Conservation (phyloP, 257 asterid genomes). For the Scutellaria minor region DNA sequence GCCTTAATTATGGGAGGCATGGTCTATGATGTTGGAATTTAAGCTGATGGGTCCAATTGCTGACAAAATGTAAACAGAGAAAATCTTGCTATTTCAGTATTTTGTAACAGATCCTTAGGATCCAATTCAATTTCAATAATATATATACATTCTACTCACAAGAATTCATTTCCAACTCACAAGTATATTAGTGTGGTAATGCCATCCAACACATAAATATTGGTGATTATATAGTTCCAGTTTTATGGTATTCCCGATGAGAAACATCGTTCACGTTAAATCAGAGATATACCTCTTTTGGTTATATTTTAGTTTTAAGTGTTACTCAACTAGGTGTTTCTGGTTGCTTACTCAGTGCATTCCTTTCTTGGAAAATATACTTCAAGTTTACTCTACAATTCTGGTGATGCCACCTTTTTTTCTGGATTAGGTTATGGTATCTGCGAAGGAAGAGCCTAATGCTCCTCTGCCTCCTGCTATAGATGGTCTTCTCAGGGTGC, state of each 20-base stretch:
- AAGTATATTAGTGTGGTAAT: not conserved
- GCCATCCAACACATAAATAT: constrained; percentile 1
- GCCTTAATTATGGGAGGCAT: constrained; percentile 13
- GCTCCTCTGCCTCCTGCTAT: constrained; percentile 88
- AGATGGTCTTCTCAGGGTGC: constrained; percentile 89
- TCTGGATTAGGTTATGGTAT: constrained; percentile 71
- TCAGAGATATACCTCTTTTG: not conserved
- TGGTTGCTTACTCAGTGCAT: not conserved
- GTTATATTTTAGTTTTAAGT: not conserved
- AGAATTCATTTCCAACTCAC: not conserved
- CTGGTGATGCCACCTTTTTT: constrained; percentile 32
- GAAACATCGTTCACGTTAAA: not conserved
- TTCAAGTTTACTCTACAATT: constrained; percentile 1
- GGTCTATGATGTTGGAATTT: not conserved
- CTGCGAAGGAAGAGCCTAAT: constrained; percentile 93
- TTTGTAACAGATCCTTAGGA: not conserved
- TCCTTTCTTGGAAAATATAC: constrained; percentile 9
- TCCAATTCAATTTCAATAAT: not conserved
- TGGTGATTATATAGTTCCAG: not conserved
- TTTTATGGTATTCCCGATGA: not conserved
- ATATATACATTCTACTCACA: not conserved
- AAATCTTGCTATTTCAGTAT: not conserved
- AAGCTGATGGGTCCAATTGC: constrained; percentile 11
- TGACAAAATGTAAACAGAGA: constrained; percentile 1
- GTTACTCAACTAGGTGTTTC: not conserved